phyloP scores from a whole-genome alignment of 208 protist species.

The Trypanosoma avium region DNA sequence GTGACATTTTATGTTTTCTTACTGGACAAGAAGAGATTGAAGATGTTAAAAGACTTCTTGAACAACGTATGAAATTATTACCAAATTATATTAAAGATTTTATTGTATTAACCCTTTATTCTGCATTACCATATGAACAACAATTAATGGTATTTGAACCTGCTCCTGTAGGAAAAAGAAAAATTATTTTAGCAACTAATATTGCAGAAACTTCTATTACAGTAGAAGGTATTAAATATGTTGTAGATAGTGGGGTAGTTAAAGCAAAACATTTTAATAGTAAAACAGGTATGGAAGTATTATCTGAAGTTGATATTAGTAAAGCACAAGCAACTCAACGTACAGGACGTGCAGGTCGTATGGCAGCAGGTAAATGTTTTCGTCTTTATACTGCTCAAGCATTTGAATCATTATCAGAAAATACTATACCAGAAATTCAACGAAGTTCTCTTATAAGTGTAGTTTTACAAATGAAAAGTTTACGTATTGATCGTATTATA shows the following conservation, averaged over 20 bases:
- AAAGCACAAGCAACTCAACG: slow-evolving; percentile 95
- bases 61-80: slow-evolving; percentile 75
- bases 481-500: slow-evolving; percentile 96
- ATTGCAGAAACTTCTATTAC: slow-evolving; percentile 99
- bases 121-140: slow-evolving; percentile 96
- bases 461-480: slow-evolving; percentile 94
- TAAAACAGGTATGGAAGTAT: slow-evolving; percentile 95
- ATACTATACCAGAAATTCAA: slow-evolving; percentile 98
- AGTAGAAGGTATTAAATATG: slow-evolving; percentile 98
- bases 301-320: slow-evolving; percentile 94
- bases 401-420: slow-evolving; percentile 95
- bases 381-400: slow-evolving; percentile 96
- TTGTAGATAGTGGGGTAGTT: slow-evolving; percentile 97
- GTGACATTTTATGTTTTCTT: slow-evolving; percentile 99
- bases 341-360: slow-evolving; percentile 97
- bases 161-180: slow-evolving; percentile 77
- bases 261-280: slow-evolving; percentile 98
- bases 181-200: slow-evolving; percentile 98
- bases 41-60: slow-evolving; percentile 81
- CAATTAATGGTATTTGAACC: slow-evolving; percentile 97
- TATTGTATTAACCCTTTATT: slow-evolving; percentile 89
- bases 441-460: slow-evolving; percentile 98
- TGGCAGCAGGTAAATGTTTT: slow-evolving; percentile 97
- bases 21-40: slow-evolving; percentile 96
- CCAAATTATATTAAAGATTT: slow-evolving; percentile 64